Conservation (phyloP, 805 yeast genomes). For the Lachancea sp. region DNA sequence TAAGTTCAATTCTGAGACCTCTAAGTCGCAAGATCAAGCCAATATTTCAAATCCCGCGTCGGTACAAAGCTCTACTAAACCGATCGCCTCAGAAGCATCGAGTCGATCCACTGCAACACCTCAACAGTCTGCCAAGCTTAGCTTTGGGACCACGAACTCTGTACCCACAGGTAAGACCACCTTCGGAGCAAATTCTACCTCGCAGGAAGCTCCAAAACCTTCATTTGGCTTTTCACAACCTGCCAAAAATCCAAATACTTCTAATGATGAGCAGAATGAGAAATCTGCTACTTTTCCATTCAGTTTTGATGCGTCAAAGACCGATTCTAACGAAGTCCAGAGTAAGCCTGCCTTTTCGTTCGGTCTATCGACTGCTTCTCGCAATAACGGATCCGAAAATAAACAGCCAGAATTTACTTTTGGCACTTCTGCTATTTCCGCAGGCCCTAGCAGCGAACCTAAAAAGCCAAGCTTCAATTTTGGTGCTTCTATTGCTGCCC, state of each 20-base stretch:
- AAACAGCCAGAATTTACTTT: slow-evolving; percentile 20
- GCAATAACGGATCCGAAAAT: neutral
- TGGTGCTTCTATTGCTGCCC: slow-evolving; percentile 14
- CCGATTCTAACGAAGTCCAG: slow-evolving; percentile 3
- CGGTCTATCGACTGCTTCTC: slow-evolving; percentile 14
- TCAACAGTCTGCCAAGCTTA: slow-evolving; percentile 16
- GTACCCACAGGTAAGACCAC: neutral
- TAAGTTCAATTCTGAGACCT: slow-evolving; percentile 22
- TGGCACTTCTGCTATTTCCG: neutral
- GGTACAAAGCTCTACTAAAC: no score
- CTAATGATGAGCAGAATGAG: neutral
- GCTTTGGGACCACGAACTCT: slow-evolving; percentile 17
- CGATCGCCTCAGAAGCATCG: no score
- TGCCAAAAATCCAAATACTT: neutral
- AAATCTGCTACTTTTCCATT: slow-evolving; percentile 22
- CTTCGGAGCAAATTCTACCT: neutral
- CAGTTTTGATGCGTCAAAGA: slow-evolving; percentile 7
- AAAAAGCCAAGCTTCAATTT: slow-evolving; percentile 27
- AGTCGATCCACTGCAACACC: neutral
- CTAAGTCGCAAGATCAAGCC: neutral
- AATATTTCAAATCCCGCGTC: neutral
- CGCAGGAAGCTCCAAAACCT: slow-evolving; percentile 8
- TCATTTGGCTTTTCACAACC: slow-evolving; percentile 21
- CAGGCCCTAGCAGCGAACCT: slow-evolving; percentile 4
- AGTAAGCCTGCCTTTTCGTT: slow-evolving; percentile 25